These are phyloP conservation scores for Plasmodium sp. DNA, from an alignment of 169 alveolate species.

Conservation along the genomic window DNA sequence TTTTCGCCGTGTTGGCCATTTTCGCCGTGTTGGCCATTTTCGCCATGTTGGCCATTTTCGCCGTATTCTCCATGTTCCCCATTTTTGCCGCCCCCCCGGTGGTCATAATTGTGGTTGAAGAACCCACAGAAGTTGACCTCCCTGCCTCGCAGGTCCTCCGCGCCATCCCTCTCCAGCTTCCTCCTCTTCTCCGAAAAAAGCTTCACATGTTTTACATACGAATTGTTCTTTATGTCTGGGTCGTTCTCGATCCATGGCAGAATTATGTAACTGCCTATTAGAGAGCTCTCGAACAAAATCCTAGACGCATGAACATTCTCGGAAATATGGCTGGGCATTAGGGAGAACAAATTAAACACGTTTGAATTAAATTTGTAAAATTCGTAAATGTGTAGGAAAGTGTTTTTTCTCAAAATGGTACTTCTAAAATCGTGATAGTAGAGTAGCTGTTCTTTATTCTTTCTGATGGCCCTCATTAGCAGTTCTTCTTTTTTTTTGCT, in stretches of 20 bases:
- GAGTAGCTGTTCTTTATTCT: slow-evolving; percentile 33
- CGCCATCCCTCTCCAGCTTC: neutral
- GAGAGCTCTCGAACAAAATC: slow-evolving; percentile 75
- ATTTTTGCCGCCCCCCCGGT: neutral
- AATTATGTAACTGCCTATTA: slow-evolving; percentile 79
- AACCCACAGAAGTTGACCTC: slow-evolving; percentile 32
- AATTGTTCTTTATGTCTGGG: slow-evolving; percentile 76
- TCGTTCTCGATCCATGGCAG: slow-evolving; percentile 83
- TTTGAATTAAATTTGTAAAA: slow-evolving; percentile 35
- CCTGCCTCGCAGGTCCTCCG: neutral
- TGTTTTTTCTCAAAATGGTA: slow-evolving; percentile 30
- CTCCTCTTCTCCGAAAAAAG: neutral
- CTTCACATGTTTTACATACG: slow-evolving; percentile 68
- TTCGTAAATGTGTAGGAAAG: slow-evolving; percentile 54
- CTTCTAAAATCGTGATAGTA: slow-evolving; percentile 74
- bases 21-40: neutral
- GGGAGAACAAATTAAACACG: slow-evolving; percentile 26
- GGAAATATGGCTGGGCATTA: slow-evolving; percentile 70
- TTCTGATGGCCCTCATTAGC: neutral
- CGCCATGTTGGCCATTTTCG: neutral
- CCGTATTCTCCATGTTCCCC: too few relatives aligned
- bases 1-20: neutral
- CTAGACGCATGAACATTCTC: slow-evolving; percentile 42
- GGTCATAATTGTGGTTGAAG: slow-evolving; percentile 5
- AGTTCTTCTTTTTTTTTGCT: slow-evolving; percentile 22